A percentile compares a stretch with the other conserved stretches of the same genome.
Evolutionary conservation across 495 filamentous ascomycete genomes (phyloP).

Genomic region (Tuber borchii): DNA sequence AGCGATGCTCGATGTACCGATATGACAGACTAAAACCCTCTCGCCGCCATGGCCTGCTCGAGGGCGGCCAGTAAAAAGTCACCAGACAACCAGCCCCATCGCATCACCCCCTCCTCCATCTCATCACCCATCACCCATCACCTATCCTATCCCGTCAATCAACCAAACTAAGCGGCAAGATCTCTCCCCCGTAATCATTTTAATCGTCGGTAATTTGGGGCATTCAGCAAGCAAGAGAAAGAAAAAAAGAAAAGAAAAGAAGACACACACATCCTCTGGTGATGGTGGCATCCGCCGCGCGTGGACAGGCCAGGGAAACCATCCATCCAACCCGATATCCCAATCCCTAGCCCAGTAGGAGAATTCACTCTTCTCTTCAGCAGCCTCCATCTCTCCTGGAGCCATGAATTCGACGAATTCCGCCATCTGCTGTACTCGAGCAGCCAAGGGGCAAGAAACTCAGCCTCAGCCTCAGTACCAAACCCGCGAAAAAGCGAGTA

Average conservation of each 20-base stretch:
- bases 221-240: slow-evolving; percentile 1
- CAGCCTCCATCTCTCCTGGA: neutral
- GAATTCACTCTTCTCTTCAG: neutral
- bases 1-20: slow-evolving; percentile 21
- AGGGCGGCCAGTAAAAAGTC: slow-evolving; percentile 2
- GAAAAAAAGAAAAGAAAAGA: neutral
- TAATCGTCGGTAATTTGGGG: slow-evolving; percentile 13
- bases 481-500: neutral
- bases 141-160: slow-evolving; percentile 21
- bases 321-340: neutral
- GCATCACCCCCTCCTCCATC: slow-evolving; percentile 3
- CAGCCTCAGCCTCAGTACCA: neutral
- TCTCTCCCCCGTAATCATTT: slow-evolving; percentile 29
- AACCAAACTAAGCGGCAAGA: slow-evolving; percentile 34
- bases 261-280: neutral
- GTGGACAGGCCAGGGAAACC: neutral
- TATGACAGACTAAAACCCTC: slow-evolving; percentile 7
- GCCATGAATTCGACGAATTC: neutral
- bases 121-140: slow-evolving; percentile 3
- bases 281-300: neutral
- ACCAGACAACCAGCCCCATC: neutral
- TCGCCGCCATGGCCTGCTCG: neutral
- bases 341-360: neutral
- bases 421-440: neutral
- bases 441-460: neutral